These are phyloP conservation scores for Candida frijolesensis DNA, from an alignment of 1,139 yeast genomes.

Conservation along the genomic window DNA sequence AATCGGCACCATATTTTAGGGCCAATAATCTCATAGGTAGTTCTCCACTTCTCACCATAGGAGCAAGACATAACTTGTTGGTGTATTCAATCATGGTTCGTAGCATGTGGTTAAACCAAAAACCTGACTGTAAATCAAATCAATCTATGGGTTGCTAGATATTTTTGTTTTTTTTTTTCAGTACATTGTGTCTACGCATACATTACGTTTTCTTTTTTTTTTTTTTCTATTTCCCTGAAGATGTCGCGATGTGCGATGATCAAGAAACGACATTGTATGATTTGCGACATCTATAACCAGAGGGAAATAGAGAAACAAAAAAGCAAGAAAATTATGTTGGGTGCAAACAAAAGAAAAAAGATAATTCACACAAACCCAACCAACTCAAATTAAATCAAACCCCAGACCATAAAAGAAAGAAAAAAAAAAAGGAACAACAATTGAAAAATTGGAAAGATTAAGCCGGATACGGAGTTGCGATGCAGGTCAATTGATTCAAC, in stretches of 20 bases:
- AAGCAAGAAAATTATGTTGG: background rate
- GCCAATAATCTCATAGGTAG: constrained; percentile 84
- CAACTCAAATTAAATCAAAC: no score
- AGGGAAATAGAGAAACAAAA: background rate
- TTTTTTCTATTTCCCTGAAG: background rate
- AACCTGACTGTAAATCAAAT: no score
- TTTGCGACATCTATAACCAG: background rate
- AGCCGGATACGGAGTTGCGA: no score
- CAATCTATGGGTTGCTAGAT: background rate
- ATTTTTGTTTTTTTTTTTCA: background rate
- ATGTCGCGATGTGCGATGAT: background rate
- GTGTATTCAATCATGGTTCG: constrained; percentile 22
- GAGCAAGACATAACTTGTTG: constrained; percentile 85
- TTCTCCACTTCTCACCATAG: constrained; percentile 96
- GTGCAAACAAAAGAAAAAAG: background rate
- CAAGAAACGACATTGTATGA: no score
- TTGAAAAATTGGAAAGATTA: no score
- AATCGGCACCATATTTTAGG: constrained; percentile 82
- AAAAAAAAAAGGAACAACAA: no score
- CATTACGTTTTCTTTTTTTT: no score
- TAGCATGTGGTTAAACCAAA: constrained; percentile 5
- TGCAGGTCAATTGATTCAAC: no score
- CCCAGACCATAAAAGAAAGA: no score
- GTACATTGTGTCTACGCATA: no score
- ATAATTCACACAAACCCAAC: background rate